Evolutionary conservation across 192 early-diverging fungal genomes (phyloP).

Genomic region (Backusella circina): DNA sequence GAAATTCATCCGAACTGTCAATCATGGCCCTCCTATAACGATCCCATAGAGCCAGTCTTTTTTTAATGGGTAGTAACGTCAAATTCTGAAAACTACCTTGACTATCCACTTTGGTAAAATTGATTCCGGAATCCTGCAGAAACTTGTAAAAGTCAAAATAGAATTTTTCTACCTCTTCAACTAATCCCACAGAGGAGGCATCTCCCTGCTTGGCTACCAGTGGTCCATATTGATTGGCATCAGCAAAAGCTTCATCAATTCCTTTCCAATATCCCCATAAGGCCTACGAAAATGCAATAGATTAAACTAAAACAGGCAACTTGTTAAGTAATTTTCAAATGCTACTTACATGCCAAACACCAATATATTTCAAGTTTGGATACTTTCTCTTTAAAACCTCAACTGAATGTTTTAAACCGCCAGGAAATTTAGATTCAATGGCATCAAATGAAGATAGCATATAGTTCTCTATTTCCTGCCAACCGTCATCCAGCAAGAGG

Average conservation of each 20-base stretch:
- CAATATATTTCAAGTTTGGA: slow-evolving; percentile 38
- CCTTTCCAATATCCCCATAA: slow-evolving; percentile 62
- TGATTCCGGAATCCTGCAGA: slow-evolving; percentile 39
- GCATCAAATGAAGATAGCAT: slow-evolving; percentile 35
- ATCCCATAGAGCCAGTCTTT: slow-evolving; percentile 19
- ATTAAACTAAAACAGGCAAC: neutral
- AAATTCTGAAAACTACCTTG: slow-evolving; percentile 49
- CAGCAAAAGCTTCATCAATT: slow-evolving; percentile 32
- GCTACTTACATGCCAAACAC: slow-evolving; percentile 45
- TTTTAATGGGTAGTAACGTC: neutral
- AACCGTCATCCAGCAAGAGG: slow-evolving; percentile 54
- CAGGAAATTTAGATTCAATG: slow-evolving; percentile 36
- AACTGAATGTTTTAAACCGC: slow-evolving; percentile 35
- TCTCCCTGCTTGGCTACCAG: neutral
- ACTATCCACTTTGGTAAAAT: slow-evolving; percentile 55
- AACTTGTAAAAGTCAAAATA: slow-evolving; percentile 51
- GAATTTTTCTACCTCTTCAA: slow-evolving; percentile 28
- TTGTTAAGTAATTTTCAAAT: too few species aligned
- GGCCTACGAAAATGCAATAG: slow-evolving; percentile 10
- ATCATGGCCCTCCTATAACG: slow-evolving; percentile 45
- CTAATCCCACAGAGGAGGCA: slow-evolving; percentile 12
- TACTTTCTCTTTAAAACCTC: slow-evolving; percentile 6
- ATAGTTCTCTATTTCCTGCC: slow-evolving; percentile 31
- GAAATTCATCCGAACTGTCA: slow-evolving; percentile 28
- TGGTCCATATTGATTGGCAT: neutral